Base-by-base conservation (phyloP, 768 basidiomycete genomes). In the Mycena latifolia region DNA sequence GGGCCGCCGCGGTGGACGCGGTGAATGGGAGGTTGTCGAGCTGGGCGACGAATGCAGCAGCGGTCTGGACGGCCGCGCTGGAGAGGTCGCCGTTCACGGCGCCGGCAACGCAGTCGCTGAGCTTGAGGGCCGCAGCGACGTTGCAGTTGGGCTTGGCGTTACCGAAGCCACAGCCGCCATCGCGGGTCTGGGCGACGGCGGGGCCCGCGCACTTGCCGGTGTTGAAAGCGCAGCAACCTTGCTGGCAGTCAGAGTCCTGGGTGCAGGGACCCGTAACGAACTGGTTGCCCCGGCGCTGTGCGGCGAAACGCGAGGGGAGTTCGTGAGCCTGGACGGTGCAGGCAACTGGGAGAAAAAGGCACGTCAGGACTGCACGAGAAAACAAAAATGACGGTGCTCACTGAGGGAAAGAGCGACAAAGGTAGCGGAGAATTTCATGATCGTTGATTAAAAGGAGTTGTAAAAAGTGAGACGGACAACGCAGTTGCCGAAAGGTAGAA, bases 121-220 rank as follows among this genome's bases (percentile, higher is more conserved):
- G 60, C 9, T 63, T 63, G 22, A 68, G 67, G 48, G 58, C 41
- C 18, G 62, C 56, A 4, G 73, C 71, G 48, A 70, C 73, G 59
- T 68, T 56, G 68, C 67, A 62, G 70, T 74, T 74, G 53, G 73
- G 70, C 25, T 54, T 22, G 17, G 71, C 47, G 70, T 65, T 65
- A 35, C 73, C 73, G 61, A 62, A 60, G 35, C 73, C 73, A 58
- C 73, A 74, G 25, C 73, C 73, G 25, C 73, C 73, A 58, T 71
- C 73, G 55, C 70, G 66, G 51, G 61, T 58, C 62, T 72, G 73
- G 5, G 73, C 71, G 64, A 74, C 71, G 64, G 53, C 66, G 33
- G 73, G 59, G 46, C 73, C 73, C 6, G 73, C 73, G 64, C 73
- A 74, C 67, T 72, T 72, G 63, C 73, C 73, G 33, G 45, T 61